Evolutionary conservation across 2,329 filamentous ascomycete genomes (phyloP).

Genomic region (Colletotrichum godetiae): DNA sequence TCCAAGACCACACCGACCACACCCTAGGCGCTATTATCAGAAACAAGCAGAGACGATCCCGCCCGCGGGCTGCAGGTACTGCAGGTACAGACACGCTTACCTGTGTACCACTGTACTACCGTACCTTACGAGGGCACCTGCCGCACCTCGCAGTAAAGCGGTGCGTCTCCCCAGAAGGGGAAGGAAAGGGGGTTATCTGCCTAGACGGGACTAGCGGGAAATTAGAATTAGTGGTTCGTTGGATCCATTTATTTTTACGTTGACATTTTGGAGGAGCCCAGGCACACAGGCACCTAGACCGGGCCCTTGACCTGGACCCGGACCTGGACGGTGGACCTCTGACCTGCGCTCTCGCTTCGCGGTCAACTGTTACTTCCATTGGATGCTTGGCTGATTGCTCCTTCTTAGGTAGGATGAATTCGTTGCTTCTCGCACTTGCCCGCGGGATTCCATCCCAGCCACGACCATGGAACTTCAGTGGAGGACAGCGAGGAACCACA

Average conservation of each 20-base stretch:
- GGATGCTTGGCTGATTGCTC: background rate
- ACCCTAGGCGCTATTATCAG: constrained; percentile 26
- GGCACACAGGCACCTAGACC: background rate
- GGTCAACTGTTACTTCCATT: too few species aligned
- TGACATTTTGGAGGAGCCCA: constrained; percentile 7
- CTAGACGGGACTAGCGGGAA: constrained; percentile 8
- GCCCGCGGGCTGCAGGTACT: constrained; percentile 30
- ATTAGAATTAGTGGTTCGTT: constrained; percentile 22
- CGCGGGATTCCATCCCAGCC: background rate
- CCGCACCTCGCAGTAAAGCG: background rate
- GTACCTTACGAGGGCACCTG: background rate
- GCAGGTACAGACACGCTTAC: constrained; percentile 24
- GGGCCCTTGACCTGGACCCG: background rate
- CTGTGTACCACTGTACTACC: too few species aligned
- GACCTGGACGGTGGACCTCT: too few species aligned
- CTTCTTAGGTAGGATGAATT: background rate
- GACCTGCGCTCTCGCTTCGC: too few species aligned
- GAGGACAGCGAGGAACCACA: background rate
- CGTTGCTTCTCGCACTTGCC: background rate
- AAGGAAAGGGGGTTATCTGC: constrained; percentile 24
- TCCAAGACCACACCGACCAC: constrained; percentile 1
- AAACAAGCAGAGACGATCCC: constrained; percentile 23
- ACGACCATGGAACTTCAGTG: too few species aligned
- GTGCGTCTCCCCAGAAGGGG: constrained; percentile 17
- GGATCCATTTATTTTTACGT: constrained; percentile 26